These are phyloP conservation scores for Candida awuae DNA, from an alignment of 805 yeast species.

Conservation along the genomic window DNA sequence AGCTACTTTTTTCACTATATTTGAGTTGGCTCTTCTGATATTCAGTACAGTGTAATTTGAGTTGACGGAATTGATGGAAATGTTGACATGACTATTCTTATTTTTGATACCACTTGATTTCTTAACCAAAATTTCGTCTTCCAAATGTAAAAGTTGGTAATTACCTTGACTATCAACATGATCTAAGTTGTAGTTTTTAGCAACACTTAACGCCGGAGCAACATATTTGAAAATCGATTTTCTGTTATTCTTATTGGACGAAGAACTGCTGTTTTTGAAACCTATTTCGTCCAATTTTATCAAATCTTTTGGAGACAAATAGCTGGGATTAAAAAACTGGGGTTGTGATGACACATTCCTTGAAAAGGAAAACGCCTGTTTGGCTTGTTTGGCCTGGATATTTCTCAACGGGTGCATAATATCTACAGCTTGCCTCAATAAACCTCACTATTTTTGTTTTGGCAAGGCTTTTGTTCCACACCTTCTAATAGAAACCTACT, in stretches of 20 bases:
- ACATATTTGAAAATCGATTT: slow-evolving; percentile 16
- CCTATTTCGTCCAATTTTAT: slow-evolving; percentile 24
- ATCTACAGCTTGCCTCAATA: too few species aligned
- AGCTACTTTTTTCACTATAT: slow-evolving; percentile 20
- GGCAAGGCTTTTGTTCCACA: too few species aligned
- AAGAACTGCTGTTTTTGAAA: slow-evolving; percentile 11
- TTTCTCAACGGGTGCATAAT: slow-evolving; percentile 24
- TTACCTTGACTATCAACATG: slow-evolving; percentile 6
- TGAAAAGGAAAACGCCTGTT: slow-evolving; percentile 13
- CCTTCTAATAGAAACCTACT: too few species aligned
- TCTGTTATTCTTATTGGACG: slow-evolving; percentile 15
- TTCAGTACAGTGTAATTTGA: slow-evolving; percentile 19
- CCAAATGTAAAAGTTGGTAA: slow-evolving; percentile 1
- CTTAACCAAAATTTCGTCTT: slow-evolving; percentile 19
- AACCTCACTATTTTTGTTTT: too few species aligned
- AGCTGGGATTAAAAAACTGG: slow-evolving; percentile 31
- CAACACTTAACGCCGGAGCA: slow-evolving; percentile 22
- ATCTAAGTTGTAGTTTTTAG: slow-evolving; percentile 26
- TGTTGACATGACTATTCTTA: slow-evolving; percentile 26
- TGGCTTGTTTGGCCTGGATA: slow-evolving; percentile 8
- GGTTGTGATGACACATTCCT: slow-evolving; percentile 17
- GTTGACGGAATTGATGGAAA: slow-evolving; percentile 18
- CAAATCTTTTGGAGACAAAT: slow-evolving; percentile 25
- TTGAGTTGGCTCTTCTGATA: slow-evolving; percentile 26
- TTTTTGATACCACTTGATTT: slow-evolving; percentile 20